A percentile compares a stretch with the other conserved stretches of the same genome.
phyloP scores from a whole-genome alignment of 2,329 filamentous ascomycete genomes.

The Fusarium scirpi region DNA sequence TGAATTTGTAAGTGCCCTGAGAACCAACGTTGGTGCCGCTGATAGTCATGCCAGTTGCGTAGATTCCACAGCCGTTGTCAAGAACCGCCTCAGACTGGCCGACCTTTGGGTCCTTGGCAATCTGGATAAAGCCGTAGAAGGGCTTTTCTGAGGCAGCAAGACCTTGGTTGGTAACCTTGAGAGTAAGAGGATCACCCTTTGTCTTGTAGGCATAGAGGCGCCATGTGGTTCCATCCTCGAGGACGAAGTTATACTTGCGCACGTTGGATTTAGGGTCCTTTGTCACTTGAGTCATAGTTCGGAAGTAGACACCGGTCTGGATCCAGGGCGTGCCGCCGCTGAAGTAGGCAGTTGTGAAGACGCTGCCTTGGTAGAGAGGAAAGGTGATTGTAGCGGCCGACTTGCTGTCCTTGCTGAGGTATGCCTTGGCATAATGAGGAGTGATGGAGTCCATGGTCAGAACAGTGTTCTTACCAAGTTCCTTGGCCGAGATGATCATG shows the following conservation, averaged over 20 bases:
- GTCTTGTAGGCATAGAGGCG: constrained; percentile 79
- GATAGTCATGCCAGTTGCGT: constrained; percentile 73
- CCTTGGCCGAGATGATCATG: constrained; percentile 80
- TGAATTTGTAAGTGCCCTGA: constrained; percentile 78
- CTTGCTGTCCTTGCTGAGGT: constrained; percentile 68
- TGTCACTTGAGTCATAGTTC: constrained; percentile 69
- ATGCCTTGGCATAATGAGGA: constrained; percentile 73
- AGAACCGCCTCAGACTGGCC: constrained; percentile 72
- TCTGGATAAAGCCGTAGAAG: constrained; percentile 84
- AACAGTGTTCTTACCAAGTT: constrained; percentile 72
- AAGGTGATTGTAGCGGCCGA: constrained; percentile 75
- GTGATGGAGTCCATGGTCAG: constrained; percentile 66
- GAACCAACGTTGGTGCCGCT: constrained; percentile 70
- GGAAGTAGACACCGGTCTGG: constrained; percentile 80
- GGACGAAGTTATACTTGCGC: constrained; percentile 79
- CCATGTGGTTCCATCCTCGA: constrained; percentile 82
- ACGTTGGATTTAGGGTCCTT: constrained; percentile 72
- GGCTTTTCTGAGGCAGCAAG: constrained; percentile 72
- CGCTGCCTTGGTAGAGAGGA: constrained; percentile 90
- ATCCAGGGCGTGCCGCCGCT: constrained; percentile 76
- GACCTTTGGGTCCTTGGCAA: constrained; percentile 78
- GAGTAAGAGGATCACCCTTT: constrained; percentile 70
- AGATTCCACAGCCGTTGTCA: constrained; percentile 81
- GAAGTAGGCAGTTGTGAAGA: constrained; percentile 84
- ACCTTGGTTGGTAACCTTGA: constrained; percentile 75